Percentiles rank a stretch among this genome's conserved stretches.
phyloP scores from a whole-genome alignment of 1,139 yeast genomes.

The Candida smagusa region DNA sequence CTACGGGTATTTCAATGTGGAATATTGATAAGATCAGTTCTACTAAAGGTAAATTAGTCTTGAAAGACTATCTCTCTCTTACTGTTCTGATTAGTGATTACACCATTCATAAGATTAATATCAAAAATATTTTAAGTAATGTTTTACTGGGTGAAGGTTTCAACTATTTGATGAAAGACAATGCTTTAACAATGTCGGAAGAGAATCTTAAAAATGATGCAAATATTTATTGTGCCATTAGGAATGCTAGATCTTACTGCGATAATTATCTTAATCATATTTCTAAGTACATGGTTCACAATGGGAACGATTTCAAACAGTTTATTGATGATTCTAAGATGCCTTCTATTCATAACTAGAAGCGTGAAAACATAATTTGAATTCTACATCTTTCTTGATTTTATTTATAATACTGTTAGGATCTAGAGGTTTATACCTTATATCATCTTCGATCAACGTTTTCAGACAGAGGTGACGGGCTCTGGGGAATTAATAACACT shows the following conservation, averaged over 20 bases:
- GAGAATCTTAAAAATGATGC: slow-evolving; percentile 17
- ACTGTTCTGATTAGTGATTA: slow-evolving; percentile 32
- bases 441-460: too few relatives aligned
- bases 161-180: background rate
- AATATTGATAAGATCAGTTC: slow-evolving; percentile 11
- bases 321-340: background rate
- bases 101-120: slow-evolving; percentile 28
- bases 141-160: slow-evolving; percentile 12
- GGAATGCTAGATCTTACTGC: slow-evolving; percentile 24
- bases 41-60: slow-evolving; percentile 11
- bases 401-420: too few relatives aligned
- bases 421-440: too few relatives aligned
- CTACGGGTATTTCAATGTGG: slow-evolving; percentile 25
- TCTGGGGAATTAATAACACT: too few relatives aligned
- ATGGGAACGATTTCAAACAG: slow-evolving; percentile 3
- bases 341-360: too few relatives aligned
- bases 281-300: too few relatives aligned
- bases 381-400: too few relatives aligned
- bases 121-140: slow-evolving; percentile 26
- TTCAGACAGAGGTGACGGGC: too few relatives aligned
- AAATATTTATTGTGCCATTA: slow-evolving; percentile 29
- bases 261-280: slow-evolving; percentile 4
- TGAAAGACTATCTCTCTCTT: slow-evolving; percentile 28
- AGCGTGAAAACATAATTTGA: too few relatives aligned
- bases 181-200: slow-evolving; percentile 1